phyloP scores from a whole-genome alignment of 805 yeast species.

The Wickerhamomyces ciferrii region DNA sequence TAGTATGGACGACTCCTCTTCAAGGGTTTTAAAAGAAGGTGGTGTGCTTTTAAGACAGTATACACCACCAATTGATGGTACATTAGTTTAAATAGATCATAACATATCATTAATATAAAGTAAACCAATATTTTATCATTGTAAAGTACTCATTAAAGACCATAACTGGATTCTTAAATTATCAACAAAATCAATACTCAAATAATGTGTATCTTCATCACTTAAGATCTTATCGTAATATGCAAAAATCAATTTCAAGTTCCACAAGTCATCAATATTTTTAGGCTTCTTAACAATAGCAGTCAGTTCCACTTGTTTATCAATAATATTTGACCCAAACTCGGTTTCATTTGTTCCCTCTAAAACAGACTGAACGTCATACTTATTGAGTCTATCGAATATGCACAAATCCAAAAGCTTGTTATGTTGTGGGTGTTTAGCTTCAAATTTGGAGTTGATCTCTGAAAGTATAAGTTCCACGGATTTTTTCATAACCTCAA shows the following conservation, averaged over 20 bases:
- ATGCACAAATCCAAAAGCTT: conserved; percentile 9
- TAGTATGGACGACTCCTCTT: conserved; percentile 83
- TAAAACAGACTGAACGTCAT: conserved; percentile 11
- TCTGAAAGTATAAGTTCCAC: conserved; percentile 21
- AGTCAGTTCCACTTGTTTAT: conserved; percentile 48
- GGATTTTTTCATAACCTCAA: conserved; percentile 27
- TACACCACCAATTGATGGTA: conserved; percentile 21
- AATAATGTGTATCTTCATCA: conserved; percentile 31
- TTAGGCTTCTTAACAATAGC: conserved; percentile 36
- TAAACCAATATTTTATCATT: not conserved
- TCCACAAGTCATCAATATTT: conserved; percentile 55
- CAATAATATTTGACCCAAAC: conserved; percentile 41
- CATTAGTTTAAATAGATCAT: conserved; percentile 5
- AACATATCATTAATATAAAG: not conserved
- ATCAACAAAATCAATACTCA: conserved; percentile 49
- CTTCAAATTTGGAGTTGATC: conserved; percentile 15
- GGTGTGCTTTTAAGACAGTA: conserved; percentile 68
- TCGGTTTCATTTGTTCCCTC: conserved; percentile 9
- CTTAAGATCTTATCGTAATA: conserved; percentile 42
- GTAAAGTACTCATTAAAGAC: conserved; percentile 8
- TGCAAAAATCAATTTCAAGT: conserved; percentile 54
- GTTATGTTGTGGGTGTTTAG: conserved; percentile 1
- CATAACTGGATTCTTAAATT: conserved; percentile 41
- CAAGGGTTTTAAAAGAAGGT: conserved; percentile 66
- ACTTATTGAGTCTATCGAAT: conserved; percentile 11